Percentiles rank a stretch among this genome's conserved stretches.
These are phyloP conservation scores for Naganishia friedmannii DNA, from an alignment of 768 basidiomycete genomes.

Conservation along the genomic window DNA sequence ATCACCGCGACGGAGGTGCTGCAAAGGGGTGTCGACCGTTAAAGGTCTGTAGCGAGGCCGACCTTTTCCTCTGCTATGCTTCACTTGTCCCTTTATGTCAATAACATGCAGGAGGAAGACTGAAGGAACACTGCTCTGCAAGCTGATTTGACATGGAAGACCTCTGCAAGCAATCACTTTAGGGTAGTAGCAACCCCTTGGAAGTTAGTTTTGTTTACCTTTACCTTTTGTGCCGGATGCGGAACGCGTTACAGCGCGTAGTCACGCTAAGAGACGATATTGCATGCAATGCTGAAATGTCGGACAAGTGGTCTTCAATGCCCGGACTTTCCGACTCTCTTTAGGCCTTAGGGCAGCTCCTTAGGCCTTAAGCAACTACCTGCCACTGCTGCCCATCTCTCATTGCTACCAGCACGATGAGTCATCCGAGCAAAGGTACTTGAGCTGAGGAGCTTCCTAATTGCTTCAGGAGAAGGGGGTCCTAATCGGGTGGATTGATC, in stretches of 20 bases:
- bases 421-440: too few relatives aligned
- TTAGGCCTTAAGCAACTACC: too few relatives aligned
- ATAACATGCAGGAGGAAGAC: not conserved
- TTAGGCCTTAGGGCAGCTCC: too few relatives aligned
- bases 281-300: not conserved
- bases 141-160: not conserved
- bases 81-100: conserved; percentile 12
- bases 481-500: too few relatives aligned
- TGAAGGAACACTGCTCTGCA: not conserved
- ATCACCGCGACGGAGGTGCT: not conserved
- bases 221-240: not conserved
- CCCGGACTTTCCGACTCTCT: too few relatives aligned
- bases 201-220: not conserved
- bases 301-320: not conserved
- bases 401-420: too few relatives aligned
- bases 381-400: too few relatives aligned
- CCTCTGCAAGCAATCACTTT: not conserved
- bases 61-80: not conserved
- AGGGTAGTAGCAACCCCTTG: not conserved
- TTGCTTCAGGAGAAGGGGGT: too few relatives aligned
- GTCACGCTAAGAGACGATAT: not conserved
- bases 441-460: too few relatives aligned
- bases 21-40: conserved; percentile 11
- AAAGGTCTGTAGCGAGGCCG: not conserved
- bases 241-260: not conserved